These are phyloP conservation scores for Aspergillus mulundensis DNA, from an alignment of 495 filamentous ascomycete species.

Conservation along the genomic window DNA sequence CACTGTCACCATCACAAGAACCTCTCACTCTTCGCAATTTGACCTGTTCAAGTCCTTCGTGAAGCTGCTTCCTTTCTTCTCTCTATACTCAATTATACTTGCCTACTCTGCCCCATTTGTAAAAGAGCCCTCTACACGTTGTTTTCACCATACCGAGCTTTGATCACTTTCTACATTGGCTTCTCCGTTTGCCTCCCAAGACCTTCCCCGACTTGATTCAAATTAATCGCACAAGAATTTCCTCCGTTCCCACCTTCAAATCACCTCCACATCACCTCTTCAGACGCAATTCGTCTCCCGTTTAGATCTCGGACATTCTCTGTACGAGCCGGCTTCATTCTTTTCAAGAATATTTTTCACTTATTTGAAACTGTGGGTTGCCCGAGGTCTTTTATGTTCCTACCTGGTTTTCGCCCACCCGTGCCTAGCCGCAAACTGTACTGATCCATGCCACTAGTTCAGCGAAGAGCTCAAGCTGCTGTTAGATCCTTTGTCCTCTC, in stretches of 20 bases:
- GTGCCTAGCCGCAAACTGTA: slow-evolving; percentile 4
- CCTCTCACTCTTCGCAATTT: neutral
- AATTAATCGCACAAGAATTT: slow-evolving; percentile 30
- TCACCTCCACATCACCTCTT: slow-evolving; percentile 8
- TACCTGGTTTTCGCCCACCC: neutral
- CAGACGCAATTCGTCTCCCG: slow-evolving; percentile 15
- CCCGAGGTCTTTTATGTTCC: slow-evolving; percentile 5
- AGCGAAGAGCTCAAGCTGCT: slow-evolving; percentile 17
- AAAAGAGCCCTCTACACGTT: neutral
- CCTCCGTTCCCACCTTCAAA: slow-evolving; percentile 13
- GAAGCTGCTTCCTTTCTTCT: slow-evolving; percentile 4
- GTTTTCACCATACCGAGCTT: neutral
- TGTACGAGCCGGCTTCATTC: slow-evolving; percentile 21
- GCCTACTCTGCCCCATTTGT: neutral
- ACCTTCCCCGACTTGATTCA: slow-evolving; percentile 16
- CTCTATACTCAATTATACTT: slow-evolving; percentile 11
- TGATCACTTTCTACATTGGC: neutral
- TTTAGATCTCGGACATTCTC: slow-evolving; percentile 5
- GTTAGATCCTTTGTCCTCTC: slow-evolving; percentile 4
- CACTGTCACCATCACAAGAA: slow-evolving; percentile 3
- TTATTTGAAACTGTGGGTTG: slow-evolving; percentile 35
- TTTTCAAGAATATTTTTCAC: slow-evolving; percentile 18
- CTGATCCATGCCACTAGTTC: slow-evolving; percentile 16
- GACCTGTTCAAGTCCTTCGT: slow-evolving; percentile 1
- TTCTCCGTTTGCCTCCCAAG: slow-evolving; percentile 4